Evolutionary conservation across 805 yeast species (phyloP).

Genomic region (Pichia insulana): DNA sequence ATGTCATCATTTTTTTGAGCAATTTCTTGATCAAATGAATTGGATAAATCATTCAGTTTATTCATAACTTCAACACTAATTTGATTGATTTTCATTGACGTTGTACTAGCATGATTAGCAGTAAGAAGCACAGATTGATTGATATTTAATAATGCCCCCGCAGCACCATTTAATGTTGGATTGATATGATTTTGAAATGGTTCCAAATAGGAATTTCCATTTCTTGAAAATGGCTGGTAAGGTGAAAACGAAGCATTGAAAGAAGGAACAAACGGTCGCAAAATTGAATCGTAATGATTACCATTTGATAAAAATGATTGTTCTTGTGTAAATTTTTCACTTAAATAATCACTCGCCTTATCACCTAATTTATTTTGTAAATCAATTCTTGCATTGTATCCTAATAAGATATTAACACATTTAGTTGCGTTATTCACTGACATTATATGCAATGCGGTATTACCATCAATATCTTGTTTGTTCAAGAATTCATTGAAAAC

Average conservation of each 20-base stretch:
- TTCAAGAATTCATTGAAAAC: conserved; percentile 48
- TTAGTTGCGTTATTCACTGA: conserved; percentile 37
- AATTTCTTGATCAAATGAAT: conserved; percentile 48
- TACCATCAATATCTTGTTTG: conserved; percentile 50
- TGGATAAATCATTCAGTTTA: conserved; percentile 37
- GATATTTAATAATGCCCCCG: neutral
- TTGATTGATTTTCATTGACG: conserved; percentile 46
- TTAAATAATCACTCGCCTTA: conserved; percentile 33
- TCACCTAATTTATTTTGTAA: conserved; percentile 38
- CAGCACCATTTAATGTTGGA: neutral
- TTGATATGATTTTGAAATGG: conserved; percentile 8
- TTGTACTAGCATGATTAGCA: conserved; percentile 35
- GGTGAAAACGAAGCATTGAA: neutral
- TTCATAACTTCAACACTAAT: conserved; percentile 41
- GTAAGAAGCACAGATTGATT: conserved; percentile 2
- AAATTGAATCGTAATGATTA: conserved; percentile 12
- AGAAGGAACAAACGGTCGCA: conserved; percentile 20
- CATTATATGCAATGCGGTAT: conserved; percentile 47
- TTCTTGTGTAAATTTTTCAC: conserved; percentile 17
- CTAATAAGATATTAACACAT: conserved; percentile 36
- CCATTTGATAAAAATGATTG: conserved; percentile 4
- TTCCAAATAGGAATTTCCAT: conserved; percentile 7
- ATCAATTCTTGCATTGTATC: conserved; percentile 46
- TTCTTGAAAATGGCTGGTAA: neutral
- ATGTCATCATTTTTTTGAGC: conserved; percentile 32